Percentiles rank a stretch among this genome's conserved stretches.
Conservation (phyloP, 371 early-diverging fungal genomes). For the Rhizopus arrhizus region DNA sequence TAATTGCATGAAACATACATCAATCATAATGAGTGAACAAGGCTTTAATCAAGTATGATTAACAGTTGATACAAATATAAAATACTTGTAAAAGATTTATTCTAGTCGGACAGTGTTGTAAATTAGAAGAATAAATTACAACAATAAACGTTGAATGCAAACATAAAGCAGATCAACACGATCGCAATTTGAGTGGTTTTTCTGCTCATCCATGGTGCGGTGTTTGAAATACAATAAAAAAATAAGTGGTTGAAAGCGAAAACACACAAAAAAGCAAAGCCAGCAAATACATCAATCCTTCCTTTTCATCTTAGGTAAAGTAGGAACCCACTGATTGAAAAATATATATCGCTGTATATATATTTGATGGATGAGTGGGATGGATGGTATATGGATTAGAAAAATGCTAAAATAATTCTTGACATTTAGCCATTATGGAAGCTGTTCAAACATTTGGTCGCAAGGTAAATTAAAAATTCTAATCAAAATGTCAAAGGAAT, state of each 20-base stretch:
- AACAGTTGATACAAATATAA: too few relatives aligned
- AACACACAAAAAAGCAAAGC: not conserved
- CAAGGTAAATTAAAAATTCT: not conserved
- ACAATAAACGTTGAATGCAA: too few relatives aligned
- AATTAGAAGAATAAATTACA: too few relatives aligned
- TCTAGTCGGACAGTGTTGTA: too few relatives aligned
- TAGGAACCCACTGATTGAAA: not conserved
- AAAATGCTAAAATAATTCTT: not conserved
- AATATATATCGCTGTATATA: not conserved
- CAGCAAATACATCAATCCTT: constrained; percentile 1
- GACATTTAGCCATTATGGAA: constrained; percentile 2
- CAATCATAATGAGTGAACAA: too few relatives aligned
- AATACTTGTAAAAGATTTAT: too few relatives aligned
- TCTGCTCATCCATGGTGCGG: too few relatives aligned
- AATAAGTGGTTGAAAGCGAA: not conserved
- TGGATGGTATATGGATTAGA: not conserved
- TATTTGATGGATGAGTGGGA: not conserved
- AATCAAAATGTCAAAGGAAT: not conserved
- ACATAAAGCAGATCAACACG: too few relatives aligned
- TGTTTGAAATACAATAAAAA: too few relatives aligned
- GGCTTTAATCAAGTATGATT: too few relatives aligned
- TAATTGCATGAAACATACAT: too few relatives aligned
- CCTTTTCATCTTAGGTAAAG: constrained; percentile 6
- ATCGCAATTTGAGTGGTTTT: too few relatives aligned
- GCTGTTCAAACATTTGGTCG: constrained; percentile 6